These are phyloP conservation scores for Spongispora temasekensis DNA, from an alignment of 1,284 basidiomycete species.

Conservation along the genomic window DNA sequence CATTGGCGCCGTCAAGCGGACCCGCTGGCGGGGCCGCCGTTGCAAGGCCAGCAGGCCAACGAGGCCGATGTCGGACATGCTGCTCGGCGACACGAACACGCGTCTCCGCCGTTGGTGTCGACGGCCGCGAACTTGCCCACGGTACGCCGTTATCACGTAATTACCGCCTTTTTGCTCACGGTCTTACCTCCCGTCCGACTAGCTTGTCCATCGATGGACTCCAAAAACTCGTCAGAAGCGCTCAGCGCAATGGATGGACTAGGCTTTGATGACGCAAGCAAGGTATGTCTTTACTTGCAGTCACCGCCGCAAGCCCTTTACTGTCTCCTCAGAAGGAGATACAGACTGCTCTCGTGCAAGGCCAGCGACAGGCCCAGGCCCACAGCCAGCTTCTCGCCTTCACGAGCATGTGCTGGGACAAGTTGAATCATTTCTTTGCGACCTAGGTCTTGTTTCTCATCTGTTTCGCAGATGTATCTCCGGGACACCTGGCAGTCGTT, in stretches of 20 bases:
- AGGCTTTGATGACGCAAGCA: conserved; percentile 77
- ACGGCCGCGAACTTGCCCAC: conserved; percentile 15
- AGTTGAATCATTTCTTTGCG: conserved; percentile 51
- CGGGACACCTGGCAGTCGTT: conserved; percentile 79
- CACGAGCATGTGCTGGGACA: conserved; percentile 87
- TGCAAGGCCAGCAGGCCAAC: conserved; percentile 4
- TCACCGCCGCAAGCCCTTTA: conserved; percentile 1
- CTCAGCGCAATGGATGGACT: conserved; percentile 56
- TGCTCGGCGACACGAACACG: conserved; percentile 9
- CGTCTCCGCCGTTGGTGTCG: conserved; percentile 9
- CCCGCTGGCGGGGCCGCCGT: conserved; percentile 1
- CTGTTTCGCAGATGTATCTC: conserved; percentile 73
- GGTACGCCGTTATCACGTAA: conserved; percentile 31
- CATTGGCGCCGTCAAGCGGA: conserved; percentile 19
- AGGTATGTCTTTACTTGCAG: conserved; percentile 50
- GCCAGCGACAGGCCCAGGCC: conserved; percentile 77
- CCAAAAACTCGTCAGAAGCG: conserved; percentile 29
- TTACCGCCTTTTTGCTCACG: conserved; percentile 32
- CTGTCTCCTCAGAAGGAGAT: conserved; percentile 74
- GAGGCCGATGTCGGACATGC: conserved; percentile 5
- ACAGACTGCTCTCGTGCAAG: conserved; percentile 78
- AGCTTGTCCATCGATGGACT: conserved; percentile 18
- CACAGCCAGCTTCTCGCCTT: conserved; percentile 71
- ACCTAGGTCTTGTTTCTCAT: conserved; percentile 12
- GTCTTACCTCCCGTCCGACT: conserved; percentile 3